Conservation (phyloP, 257 asterid species). For the Asclepias syriaca region DNA sequence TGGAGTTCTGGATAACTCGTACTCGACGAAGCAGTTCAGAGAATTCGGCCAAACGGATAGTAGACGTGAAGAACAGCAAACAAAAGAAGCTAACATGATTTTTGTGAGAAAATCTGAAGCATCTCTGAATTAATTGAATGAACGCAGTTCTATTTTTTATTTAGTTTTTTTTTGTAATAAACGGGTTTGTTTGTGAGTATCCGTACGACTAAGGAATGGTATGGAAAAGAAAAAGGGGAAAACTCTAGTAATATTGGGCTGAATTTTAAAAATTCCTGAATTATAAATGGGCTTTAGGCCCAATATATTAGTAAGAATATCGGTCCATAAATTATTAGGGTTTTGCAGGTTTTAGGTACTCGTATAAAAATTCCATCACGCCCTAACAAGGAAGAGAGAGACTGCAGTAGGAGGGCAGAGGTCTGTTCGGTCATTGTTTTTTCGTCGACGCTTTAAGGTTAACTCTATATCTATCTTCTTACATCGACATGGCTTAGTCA, state of each 20-base stretch:
- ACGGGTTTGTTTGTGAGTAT: no score
- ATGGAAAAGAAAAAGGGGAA: no score
- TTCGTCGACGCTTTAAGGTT: not conserved
- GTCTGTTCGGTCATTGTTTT: not conserved
- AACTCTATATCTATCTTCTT: not conserved
- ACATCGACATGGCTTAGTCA: not conserved
- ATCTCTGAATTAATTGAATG: not conserved
- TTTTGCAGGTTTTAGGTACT: not conserved
- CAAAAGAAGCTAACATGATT: not conserved
- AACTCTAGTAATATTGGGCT: no score
- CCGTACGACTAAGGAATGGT: no score
- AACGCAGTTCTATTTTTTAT: no score
- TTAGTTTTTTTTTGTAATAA: no score
- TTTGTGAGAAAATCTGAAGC: not conserved
- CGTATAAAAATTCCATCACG: not conserved
- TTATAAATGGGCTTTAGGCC: not conserved
- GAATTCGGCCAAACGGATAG: constrained; percentile 16
- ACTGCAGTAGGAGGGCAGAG: not conserved
- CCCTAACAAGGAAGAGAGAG: not conserved
- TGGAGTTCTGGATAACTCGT: not conserved
- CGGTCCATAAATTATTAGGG: not conserved
- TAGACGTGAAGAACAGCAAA: not conserved
- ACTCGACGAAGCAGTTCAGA: not conserved
- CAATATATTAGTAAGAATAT: not conserved
- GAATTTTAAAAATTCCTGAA: not conserved